Base-by-base conservation (phyloP, 208 protist genomes). In the Leishmania braziliensis region DNA sequence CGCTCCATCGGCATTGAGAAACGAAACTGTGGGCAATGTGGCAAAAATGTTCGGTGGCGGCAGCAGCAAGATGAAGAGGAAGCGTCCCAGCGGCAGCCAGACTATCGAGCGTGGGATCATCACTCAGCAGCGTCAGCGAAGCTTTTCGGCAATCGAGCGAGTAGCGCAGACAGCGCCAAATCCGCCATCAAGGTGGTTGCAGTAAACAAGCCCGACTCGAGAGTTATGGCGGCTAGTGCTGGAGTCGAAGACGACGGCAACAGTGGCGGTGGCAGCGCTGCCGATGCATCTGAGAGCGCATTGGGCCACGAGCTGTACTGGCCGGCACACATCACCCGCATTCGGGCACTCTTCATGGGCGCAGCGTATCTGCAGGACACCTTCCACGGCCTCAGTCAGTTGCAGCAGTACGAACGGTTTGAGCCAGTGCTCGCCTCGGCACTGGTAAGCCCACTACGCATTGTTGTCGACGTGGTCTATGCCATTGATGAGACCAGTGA, bases 401-500 rank as follows among this genome's bases (percentile, higher is more conserved):
- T 96, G 53, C 86, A 91, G 71, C 62, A 43, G 46, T 83, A 90
- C 43, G 88, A 93, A 3, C 65, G 86, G 66, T 91, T 93, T 53
- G 88, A 89, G 36, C 82, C 89, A 0, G 84, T 94, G 14, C 54
- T 92, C 16, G 82, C 82, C 6, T n/a, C 84, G 5, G 90, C 90
- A 1, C 78, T 94, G 75, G 33, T 33, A 4, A 86, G 88, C 46
- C 86, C 88, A 0, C 84, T 96, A 81, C 85, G 83, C 20, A 48
- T 96, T 2, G 89, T 86, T 73, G 87, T 93, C 6, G 90, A 93
- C 74, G 91, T 96, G 39, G 87, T 92, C 50, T 96, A 91, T 80
- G 80, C 82, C 56, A 79, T 95, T 56, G 93, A 96, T 78, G 93
- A 96, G 70, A 86, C 87, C 6, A 96, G 87, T 60, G 92, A 91